These are phyloP conservation scores for Helianthus annuus DNA, from an alignment of 129 eudicot species.

Conservation along the genomic window HanXRQr2.0-SUNRISE NC_035443.2:125418969-125419468, in stretches of 20 bases:
- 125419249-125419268: slow-evolving; percentile 64
- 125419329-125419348: slow-evolving; percentile 15
- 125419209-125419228: neutral
- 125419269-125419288: slow-evolving; percentile 81
- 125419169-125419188: no score
- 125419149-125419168: no score
- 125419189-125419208: neutral
- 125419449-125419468: slow-evolving; percentile 78
- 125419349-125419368: slow-evolving; percentile 2
- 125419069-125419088: no score
- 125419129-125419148: no score
- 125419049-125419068: no score
- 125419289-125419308: slow-evolving; percentile 88
- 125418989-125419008: no score
- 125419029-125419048: no score
- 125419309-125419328: slow-evolving; percentile 96
- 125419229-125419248: neutral
- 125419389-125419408: slow-evolving; percentile 15
- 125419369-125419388: neutral
- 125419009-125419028: no score
- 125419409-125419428: slow-evolving; percentile 78
- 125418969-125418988: no score
- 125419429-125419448: slow-evolving; percentile 88
- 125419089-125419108: no score
- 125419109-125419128: no score